Percentiles rank a stretch among this genome's conserved stretches.
These are phyloP conservation scores for Eucalyptus cladocalyx DNA, from an alignment of 345 rosid species.

Conservation along the genomic window DNA sequence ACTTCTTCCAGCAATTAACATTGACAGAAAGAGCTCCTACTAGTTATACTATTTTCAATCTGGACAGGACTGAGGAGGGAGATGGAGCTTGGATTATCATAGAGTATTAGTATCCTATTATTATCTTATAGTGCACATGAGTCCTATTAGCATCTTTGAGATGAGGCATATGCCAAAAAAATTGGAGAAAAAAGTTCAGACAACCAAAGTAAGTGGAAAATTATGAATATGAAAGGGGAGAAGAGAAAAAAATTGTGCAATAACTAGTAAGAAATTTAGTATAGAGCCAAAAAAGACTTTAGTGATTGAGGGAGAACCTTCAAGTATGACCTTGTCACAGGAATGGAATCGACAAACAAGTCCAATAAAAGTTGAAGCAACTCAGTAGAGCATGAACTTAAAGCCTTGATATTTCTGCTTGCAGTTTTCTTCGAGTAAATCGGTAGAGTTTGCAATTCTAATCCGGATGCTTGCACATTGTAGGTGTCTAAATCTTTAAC, in stretches of 20 bases:
- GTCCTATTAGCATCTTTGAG: background rate
- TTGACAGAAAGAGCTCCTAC: background rate
- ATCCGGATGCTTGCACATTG: conserved; percentile 9
- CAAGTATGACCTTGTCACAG: conserved; percentile 34
- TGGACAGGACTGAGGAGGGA: background rate
- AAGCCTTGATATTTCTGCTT: conserved; percentile 46
- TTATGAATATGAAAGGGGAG: background rate
- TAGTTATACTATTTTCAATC: background rate
- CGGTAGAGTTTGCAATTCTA: conserved; percentile 13
- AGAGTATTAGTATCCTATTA: background rate
- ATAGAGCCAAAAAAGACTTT: background rate
- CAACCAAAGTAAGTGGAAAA: background rate
- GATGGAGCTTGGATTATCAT: background rate
- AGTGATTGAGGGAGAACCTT: conserved; percentile 34
- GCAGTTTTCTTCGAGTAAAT: conserved; percentile 64
- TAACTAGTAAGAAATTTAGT: background rate
- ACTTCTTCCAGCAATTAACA: background rate
- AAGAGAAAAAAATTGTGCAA: background rate
- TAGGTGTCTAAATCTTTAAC: conserved; percentile 5
- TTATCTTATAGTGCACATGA: background rate
- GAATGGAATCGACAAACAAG: conserved; percentile 31
- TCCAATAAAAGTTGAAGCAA: conserved; percentile 64
- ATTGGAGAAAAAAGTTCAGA: background rate
- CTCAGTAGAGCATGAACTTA: conserved; percentile 52
- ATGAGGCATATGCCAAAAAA: background rate